Evolutionary conservation across 306 rosid species (phyloP), one percentile per base, ranked within the genome.

Genomic region (Rosa chinensis): DNA sequence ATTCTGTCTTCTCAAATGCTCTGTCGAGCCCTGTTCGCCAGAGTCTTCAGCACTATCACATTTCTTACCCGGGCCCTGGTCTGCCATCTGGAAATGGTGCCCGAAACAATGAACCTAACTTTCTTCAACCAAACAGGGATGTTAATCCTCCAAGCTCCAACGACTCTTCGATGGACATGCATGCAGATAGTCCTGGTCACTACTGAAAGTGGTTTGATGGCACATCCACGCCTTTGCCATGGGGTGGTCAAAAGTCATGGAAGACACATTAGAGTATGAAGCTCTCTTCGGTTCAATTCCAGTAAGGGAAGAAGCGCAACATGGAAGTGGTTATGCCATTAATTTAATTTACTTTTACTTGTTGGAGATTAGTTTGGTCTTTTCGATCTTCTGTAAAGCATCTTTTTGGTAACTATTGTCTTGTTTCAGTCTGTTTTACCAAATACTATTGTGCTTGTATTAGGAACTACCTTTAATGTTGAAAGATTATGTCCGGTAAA

Each of bases 91-190:
- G 88, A 70, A 88, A 87, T 78, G 96, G 91, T 66, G 82, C 79
- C 70, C 87, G 87, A 77, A 86, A 78, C 63, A 83, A 53, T 63
- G 98, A 91, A 70, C 72, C 78, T 53, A 82, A 74, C 81, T 80
- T 79, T 79, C 83, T 71, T 77, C 88, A 84, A 66, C 97, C 87
- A 44, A 84, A 80, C 75, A 82, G 84, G 79, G 97, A 93, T 78
- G 74, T 83, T 61, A 80, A 85, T 81, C 77, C 83, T 74, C 86
- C 83, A 12, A 86, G 70, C 79, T 85, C 95, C 78, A 92, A 89
- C 13, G 98, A 93, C 76, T 89, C 93, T 14, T 87, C 88, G 10
- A 91, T 92, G 97, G 98, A 93, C 87, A 93, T 93, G 98, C 93
- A 89, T 74, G 88, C 96, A 17, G 98, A 93, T 81, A 93, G 91